phyloP scores from a whole-genome alignment of 306 rosid genomes.

The Carpinus viminea region DNA sequence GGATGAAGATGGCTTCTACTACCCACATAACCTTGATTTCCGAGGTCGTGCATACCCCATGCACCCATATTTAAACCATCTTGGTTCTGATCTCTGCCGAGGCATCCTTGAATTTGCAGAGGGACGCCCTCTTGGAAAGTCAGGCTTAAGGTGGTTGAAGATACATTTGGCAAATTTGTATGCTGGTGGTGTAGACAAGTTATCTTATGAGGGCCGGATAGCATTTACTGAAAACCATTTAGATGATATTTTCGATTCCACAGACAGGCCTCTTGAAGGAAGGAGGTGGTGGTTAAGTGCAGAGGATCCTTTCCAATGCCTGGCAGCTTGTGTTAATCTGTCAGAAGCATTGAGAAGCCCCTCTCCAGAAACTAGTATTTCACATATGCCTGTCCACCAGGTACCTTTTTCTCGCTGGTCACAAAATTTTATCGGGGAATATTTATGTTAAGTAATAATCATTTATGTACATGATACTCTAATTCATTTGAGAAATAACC shows the following conservation, averaged over 20 bases:
- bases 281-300: constrained; percentile 93
- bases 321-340: constrained; percentile 85
- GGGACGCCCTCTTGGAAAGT: constrained; percentile 82
- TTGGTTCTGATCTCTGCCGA: constrained; percentile 96
- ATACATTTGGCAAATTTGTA: constrained; percentile 93
- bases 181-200: constrained; percentile 91
- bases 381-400: constrained; percentile 92
- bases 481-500: background rate
- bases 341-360: constrained; percentile 88
- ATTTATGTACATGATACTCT: background rate
- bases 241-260: constrained; percentile 76
- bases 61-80: constrained; percentile 96
- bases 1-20: constrained; percentile 94
- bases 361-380: constrained; percentile 76
- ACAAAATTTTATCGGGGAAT: constrained; percentile 18
- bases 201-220: constrained; percentile 65
- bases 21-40: constrained; percentile 96
- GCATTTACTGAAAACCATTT: constrained; percentile 70
- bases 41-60: constrained; percentile 98
- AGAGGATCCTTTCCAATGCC: constrained; percentile 97
- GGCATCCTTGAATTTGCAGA: constrained; percentile 90
- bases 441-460: background rate
- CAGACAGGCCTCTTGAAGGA: constrained; percentile 92
- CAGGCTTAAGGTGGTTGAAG: constrained; percentile 92
- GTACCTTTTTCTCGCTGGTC: constrained; percentile 38